Evolutionary conservation across 176 grass and related monocot species (phyloP).

Genomic region (Chloris gayana): DNA sequence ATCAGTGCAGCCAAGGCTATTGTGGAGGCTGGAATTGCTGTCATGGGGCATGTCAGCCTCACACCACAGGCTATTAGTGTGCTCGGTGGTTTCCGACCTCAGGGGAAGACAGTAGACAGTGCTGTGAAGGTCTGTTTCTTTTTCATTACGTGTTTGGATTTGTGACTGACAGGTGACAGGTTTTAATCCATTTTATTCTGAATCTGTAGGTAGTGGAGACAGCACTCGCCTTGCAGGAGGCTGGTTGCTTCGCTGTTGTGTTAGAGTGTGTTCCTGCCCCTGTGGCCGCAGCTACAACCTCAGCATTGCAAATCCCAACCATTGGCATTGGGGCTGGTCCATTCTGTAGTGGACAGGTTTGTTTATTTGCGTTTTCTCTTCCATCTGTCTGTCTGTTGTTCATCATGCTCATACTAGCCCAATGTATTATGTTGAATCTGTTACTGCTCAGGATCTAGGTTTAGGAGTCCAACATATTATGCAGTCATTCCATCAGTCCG

Average conservation of each 20-base stretch:
- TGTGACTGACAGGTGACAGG: background rate
- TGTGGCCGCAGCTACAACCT: conserved; percentile 81
- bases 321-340: conserved; percentile 94
- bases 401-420: background rate
- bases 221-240: conserved; percentile 88
- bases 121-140: conserved; percentile 67
- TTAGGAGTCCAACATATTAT: background rate
- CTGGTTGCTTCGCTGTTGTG: conserved; percentile 86
- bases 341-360: conserved; percentile 95
- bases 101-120: conserved; percentile 75
- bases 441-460: background rate
- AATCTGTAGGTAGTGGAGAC: conserved; percentile 86
- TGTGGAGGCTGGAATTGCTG: conserved; percentile 89
- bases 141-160: conserved; percentile 14
- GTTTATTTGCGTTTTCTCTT: conserved; percentile 1
- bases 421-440: background rate
- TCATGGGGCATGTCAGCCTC: conserved; percentile 90
- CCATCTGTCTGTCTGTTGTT: background rate
- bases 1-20: conserved; percentile 83
- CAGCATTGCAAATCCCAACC: conserved; percentile 79
- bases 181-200: conserved; percentile 27
- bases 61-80: conserved; percentile 90
- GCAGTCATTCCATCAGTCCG: background rate
- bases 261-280: conserved; percentile 90
- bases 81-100: conserved; percentile 90